phyloP scores from a whole-genome alignment of 2,329 filamentous ascomycete genomes.

The Penicillium janthinellum region DNA sequence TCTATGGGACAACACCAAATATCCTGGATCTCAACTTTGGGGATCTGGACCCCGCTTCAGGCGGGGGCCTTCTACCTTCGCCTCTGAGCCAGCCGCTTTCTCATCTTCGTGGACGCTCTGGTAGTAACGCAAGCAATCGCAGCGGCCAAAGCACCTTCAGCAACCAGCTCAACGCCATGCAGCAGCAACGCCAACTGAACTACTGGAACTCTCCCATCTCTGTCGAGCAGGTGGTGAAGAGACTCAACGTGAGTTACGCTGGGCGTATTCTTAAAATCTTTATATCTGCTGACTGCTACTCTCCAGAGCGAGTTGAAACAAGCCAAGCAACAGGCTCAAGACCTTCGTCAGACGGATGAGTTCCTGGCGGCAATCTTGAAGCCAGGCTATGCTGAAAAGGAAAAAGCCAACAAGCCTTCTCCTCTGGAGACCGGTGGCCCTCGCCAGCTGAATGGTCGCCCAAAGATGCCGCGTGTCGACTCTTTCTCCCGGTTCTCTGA shows the following conservation, averaged over 20 bases:
- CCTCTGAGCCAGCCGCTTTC: slow-evolving; percentile 64
- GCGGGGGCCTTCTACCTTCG: slow-evolving; percentile 70
- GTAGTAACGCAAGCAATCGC: slow-evolving; percentile 67
- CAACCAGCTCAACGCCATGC: slow-evolving; percentile 59
- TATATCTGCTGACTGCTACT: neutral
- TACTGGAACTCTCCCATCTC: slow-evolving; percentile 88
- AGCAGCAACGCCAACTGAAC: slow-evolving; percentile 73
- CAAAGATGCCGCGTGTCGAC: slow-evolving; percentile 63
- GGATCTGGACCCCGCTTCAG: slow-evolving; percentile 78
- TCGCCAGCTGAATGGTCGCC: slow-evolving; percentile 49
- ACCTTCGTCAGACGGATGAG: slow-evolving; percentile 77
- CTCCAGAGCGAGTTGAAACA: slow-evolving; percentile 82
- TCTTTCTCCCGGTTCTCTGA: slow-evolving; percentile 85
- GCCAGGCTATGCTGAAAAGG: slow-evolving; percentile 63
- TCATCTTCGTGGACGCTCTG: slow-evolving; percentile 69
- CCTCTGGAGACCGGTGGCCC: slow-evolving; percentile 48
- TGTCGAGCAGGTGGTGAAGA: slow-evolving; percentile 92
- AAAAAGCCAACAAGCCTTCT: slow-evolving; percentile 49
- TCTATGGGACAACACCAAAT: slow-evolving; percentile 70
- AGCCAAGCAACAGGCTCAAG: slow-evolving; percentile 83
- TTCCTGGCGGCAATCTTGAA: slow-evolving; percentile 77
- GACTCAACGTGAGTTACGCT: slow-evolving; percentile 65
- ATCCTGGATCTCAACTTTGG: slow-evolving; percentile 88
- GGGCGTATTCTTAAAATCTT: too few relatives aligned
- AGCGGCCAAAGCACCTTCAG: slow-evolving; percentile 57